Conservation (phyloP, 192 early-diverging fungal species). For the Geosiphon pyriformis region DNA sequence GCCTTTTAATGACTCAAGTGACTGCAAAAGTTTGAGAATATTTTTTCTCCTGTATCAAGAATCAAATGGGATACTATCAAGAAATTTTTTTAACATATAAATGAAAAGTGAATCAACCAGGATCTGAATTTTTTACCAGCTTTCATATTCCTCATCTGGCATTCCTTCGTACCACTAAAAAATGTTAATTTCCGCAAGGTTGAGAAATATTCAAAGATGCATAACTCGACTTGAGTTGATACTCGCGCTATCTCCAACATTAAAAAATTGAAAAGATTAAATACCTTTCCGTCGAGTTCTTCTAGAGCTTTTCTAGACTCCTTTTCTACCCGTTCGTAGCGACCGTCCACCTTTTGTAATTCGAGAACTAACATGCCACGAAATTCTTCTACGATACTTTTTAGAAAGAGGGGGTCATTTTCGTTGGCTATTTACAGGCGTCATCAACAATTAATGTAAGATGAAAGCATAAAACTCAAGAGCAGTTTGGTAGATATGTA, state of each 20-base stretch:
- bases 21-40: neutral
- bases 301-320: conserved; percentile 32
- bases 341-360: conserved; percentile 46
- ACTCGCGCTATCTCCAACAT: no score
- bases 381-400: conserved; percentile 34
- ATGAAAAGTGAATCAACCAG: neutral
- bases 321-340: conserved; percentile 38
- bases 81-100: neutral
- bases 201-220: no score
- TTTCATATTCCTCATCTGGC: conserved; percentile 21
- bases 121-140: neutral
- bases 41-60: conserved; percentile 5
- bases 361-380: conserved; percentile 37
- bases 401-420: conserved; percentile 13
- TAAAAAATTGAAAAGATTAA: no score
- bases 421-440: neutral
- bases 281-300: conserved; percentile 32
- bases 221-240: no score
- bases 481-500: no score
- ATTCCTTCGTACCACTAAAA: conserved; percentile 27
- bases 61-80: neutral
- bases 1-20: neutral
- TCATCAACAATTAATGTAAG: neutral
- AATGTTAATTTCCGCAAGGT: no score
- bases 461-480: neutral